Percentiles rank a stretch among this genome's conserved stretches.
phyloP scores from a whole-genome alignment of 805 yeast species.

The Candida endomychidarum region DNA sequence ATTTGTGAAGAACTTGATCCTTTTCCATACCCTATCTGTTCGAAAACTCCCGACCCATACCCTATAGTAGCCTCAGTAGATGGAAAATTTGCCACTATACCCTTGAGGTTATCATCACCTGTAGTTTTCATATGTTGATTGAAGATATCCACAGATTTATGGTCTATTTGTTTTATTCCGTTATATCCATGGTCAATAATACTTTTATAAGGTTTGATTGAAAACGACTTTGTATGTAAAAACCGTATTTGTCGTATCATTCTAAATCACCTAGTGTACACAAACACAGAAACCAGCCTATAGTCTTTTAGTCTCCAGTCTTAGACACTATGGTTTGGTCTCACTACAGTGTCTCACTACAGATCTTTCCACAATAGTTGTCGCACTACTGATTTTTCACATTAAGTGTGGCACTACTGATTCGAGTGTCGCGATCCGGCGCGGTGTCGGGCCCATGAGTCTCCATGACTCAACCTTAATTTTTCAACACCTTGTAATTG shows the following conservation, averaged over 20 bases:
- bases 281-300: no score
- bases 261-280: no score
- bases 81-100: slow-evolving; percentile 52
- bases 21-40: slow-evolving; percentile 50
- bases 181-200: slow-evolving; percentile 5
- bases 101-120: slow-evolving; percentile 39
- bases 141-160: neutral
- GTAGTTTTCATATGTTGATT: slow-evolving; percentile 54
- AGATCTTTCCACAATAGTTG: no score
- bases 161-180: neutral
- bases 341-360: no score
- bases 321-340: no score
- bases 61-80: slow-evolving; percentile 48
- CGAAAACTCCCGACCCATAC: slow-evolving; percentile 91
- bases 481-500: neutral
- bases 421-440: neutral
- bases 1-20: slow-evolving; percentile 68
- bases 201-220: neutral
- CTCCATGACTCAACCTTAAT: slow-evolving; percentile 3
- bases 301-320: no score
- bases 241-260: neutral
- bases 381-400: no score
- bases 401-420: no score
- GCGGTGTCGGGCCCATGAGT: neutral
- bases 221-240: neutral